Percentiles rank a stretch among this genome's conserved stretches.
These are phyloP conservation scores for Terana coerulea DNA, from an alignment of 768 basidiomycete species.

Conservation along the genomic window DNA sequence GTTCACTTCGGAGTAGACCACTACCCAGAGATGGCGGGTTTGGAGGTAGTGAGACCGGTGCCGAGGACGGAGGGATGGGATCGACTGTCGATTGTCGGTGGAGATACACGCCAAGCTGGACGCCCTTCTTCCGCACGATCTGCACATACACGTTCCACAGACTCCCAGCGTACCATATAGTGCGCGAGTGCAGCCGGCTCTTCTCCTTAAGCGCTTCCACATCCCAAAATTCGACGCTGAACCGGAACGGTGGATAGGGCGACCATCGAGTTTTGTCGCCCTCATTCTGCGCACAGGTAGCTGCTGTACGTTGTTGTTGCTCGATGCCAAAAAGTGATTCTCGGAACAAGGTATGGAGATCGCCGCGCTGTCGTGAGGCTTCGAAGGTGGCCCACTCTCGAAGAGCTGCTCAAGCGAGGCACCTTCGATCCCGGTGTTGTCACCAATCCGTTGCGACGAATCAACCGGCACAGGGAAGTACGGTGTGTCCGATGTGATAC, in stretches of 20 bases:
- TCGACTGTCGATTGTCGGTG: conserved; percentile 84
- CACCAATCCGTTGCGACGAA: conserved; percentile 73
- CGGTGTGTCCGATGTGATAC: conserved; percentile 21
- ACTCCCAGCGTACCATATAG: conserved; percentile 87
- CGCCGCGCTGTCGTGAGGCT: conserved; percentile 23
- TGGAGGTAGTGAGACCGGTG: conserved; percentile 30
- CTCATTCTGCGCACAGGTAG: conserved; percentile 40
- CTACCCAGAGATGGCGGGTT: background rate
- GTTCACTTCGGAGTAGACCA: background rate
- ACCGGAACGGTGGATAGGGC: conserved; percentile 75
- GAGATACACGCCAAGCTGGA: conserved; percentile 84
- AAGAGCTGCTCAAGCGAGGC: conserved; percentile 73
- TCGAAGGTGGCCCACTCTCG: conserved; percentile 26
- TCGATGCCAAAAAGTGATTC: conserved; percentile 59
- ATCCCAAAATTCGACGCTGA: conserved; percentile 90
- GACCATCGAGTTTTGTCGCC: conserved; percentile 55
- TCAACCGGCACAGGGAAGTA: conserved; percentile 69
- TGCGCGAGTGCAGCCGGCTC: conserved; percentile 75
- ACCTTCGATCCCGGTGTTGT: conserved; percentile 49
- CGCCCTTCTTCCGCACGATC: conserved; percentile 75
- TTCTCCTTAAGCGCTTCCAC: conserved; percentile 81
- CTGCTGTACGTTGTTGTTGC: conserved; percentile 38
- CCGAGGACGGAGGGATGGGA: conserved; percentile 69
- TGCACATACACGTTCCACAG: conserved; percentile 89
- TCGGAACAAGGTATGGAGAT: conserved; percentile 34